phyloP scores from a whole-genome alignment of 2,329 filamentous ascomycete genomes.

The Elsinoe perseae region DNA sequence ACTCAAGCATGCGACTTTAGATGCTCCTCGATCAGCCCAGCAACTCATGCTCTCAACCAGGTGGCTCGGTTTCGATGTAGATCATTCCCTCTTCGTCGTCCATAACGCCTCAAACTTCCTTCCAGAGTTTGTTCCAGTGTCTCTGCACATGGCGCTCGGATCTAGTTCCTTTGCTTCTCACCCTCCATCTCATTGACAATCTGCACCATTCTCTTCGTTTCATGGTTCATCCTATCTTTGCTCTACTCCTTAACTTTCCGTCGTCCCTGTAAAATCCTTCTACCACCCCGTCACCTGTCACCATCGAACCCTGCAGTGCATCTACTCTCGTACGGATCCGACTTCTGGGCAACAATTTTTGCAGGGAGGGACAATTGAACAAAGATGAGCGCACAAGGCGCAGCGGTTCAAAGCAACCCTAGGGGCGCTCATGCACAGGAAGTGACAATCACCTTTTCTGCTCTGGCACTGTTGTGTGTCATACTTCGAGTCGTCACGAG shows the following conservation, averaged over 20 bases:
- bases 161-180: conserved; percentile 4
- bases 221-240: neutral
- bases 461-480: conserved; percentile 8
- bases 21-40: neutral
- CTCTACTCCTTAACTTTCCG: neutral
- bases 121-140: neutral
- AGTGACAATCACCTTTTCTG: neutral
- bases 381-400: conserved; percentile 13
- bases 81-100: conserved; percentile 4
- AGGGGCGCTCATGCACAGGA: conserved; percentile 1
- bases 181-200: conserved; percentile 3
- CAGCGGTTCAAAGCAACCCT: neutral
- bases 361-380: neutral
- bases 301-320: neutral
- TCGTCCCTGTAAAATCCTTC: conserved; percentile 12
- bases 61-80: conserved; percentile 3
- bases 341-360: neutral
- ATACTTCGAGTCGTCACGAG: conserved; percentile 2
- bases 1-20: neutral
- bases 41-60: neutral
- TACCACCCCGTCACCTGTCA: conserved; percentile 5
- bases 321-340: no score
- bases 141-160: neutral
- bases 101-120: conserved; percentile 3
- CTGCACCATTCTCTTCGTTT: conserved; percentile 8